Conservation (phyloP, 202 grass and related monocot genomes). For the Digitaria exilis region DNA sequence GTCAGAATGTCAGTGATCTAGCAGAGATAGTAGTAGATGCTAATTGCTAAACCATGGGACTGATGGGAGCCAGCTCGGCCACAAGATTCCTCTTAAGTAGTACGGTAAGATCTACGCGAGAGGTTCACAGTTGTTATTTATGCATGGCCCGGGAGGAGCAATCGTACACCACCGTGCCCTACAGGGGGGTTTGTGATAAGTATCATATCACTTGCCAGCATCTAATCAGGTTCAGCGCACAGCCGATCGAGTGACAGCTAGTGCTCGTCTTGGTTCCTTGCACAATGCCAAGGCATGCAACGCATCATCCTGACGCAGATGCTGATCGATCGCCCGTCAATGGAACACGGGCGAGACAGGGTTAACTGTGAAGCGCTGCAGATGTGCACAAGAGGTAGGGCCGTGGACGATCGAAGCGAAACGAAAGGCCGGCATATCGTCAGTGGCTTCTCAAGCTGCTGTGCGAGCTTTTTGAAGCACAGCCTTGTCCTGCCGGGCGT, state of each 20-base stretch:
- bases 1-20: slow-evolving; percentile 4
- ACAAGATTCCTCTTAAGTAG: slow-evolving; percentile 36
- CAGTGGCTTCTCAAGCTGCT: background rate
- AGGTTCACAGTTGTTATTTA: slow-evolving; percentile 19
- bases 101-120: slow-evolving; percentile 36
- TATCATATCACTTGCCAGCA: background rate
- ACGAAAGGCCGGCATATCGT: background rate
- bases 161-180: background rate
- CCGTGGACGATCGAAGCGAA: too few relatives aligned
- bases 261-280: background rate
- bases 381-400: too few relatives aligned
- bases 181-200: background rate
- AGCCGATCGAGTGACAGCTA: slow-evolving; percentile 7
- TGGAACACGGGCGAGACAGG: background rate
- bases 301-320: background rate
- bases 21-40: background rate
- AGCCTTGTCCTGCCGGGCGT: background rate
- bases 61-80: slow-evolving; percentile 36
- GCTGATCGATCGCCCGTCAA: background rate
- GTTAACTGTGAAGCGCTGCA: background rate
- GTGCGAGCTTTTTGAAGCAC: background rate
- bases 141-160: background rate
- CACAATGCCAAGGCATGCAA: background rate
- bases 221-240: slow-evolving; percentile 16
- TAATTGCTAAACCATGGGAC: too few relatives aligned